Conservation (phyloP, 768 basidiomycete species). For the Sporobolomyces pararoseus region DNA sequence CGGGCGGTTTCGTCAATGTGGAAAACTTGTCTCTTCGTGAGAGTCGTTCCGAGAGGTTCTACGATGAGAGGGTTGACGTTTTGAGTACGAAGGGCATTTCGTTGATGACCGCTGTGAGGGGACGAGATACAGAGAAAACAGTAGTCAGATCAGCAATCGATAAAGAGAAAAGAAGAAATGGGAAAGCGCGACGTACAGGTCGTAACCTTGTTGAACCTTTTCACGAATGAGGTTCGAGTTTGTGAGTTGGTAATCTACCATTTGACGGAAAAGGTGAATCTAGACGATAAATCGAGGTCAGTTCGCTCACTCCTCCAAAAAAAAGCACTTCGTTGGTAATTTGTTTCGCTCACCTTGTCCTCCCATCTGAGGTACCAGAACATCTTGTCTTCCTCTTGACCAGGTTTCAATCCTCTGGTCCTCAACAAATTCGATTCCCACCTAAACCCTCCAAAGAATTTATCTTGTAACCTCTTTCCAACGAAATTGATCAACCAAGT, state of each 20-base stretch:
- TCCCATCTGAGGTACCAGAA: slow-evolving; percentile 36
- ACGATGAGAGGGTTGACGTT: slow-evolving; percentile 28
- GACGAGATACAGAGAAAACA: background rate
- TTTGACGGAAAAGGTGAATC: slow-evolving; percentile 30
- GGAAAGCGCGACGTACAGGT: slow-evolving; percentile 26
- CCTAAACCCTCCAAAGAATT: slow-evolving; percentile 18
- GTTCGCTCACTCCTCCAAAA: no score
- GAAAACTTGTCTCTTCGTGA: slow-evolving; percentile 24
- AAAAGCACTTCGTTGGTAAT: background rate
- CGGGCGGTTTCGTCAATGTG: slow-evolving; percentile 28
- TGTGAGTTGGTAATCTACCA: slow-evolving; percentile 27
- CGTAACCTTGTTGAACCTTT: slow-evolving; percentile 21
- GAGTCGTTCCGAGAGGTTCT: slow-evolving; percentile 25
- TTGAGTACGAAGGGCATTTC: slow-evolving; percentile 28
- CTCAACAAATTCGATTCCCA: slow-evolving; percentile 27
- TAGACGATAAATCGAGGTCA: background rate
- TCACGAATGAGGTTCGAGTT: background rate
- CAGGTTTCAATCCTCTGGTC: slow-evolving; percentile 30
- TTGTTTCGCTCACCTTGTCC: slow-evolving; percentile 26
- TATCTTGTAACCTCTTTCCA: background rate
- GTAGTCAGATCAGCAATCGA: background rate
- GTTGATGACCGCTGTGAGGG: slow-evolving; percentile 32
- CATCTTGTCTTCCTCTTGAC: slow-evolving; percentile 27
- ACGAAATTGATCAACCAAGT: slow-evolving; percentile 38
- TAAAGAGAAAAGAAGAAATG: background rate